phyloP scores from a whole-genome alignment of 2,329 filamentous ascomycete species.

The Orbilia quercus region DNA sequence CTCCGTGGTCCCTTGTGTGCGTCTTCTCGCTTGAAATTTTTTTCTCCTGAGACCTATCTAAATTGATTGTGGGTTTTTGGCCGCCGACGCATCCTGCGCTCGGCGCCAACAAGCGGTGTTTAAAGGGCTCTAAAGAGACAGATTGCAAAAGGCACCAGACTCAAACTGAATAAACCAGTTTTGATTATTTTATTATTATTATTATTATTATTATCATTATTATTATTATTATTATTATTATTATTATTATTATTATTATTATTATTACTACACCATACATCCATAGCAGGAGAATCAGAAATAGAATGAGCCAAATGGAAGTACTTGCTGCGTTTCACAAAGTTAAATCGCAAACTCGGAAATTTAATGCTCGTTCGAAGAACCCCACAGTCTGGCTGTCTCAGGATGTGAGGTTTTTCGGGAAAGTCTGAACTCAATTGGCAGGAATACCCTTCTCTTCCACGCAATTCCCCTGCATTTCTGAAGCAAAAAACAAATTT shows the following conservation, averaged over 20 bases:
- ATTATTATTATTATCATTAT: too few relatives aligned
- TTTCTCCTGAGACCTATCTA: conserved; percentile 29
- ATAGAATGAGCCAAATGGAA: conserved; percentile 24
- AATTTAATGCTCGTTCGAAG: conserved; percentile 26
- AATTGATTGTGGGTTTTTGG: conserved; percentile 4
- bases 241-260: too few relatives aligned
- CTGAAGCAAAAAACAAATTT: conserved; percentile 23
- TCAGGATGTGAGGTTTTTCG: conserved; percentile 27
- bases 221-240: too few relatives aligned
- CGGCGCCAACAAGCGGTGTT: conserved; percentile 15
- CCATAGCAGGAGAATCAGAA: conserved; percentile 12
- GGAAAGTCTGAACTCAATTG: conserved; percentile 37
- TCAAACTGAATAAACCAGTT: too few relatives aligned
- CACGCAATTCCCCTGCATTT: conserved; percentile 17
- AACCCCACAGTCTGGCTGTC: conserved; percentile 23
- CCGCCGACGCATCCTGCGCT: conserved; percentile 17
- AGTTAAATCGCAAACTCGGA: conserved; percentile 12
- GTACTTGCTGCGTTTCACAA: conserved; percentile 5
- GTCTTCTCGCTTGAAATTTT: conserved; percentile 7
- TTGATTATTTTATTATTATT: too few relatives aligned
- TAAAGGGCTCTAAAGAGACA: conserved; percentile 1
- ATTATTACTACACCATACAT: background rate
- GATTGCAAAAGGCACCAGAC: background rate
- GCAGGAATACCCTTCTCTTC: conserved; percentile 20
- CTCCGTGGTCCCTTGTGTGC: background rate